Conservation (phyloP, 139 green algal species). For the Chlamydomonas urium region DNA sequence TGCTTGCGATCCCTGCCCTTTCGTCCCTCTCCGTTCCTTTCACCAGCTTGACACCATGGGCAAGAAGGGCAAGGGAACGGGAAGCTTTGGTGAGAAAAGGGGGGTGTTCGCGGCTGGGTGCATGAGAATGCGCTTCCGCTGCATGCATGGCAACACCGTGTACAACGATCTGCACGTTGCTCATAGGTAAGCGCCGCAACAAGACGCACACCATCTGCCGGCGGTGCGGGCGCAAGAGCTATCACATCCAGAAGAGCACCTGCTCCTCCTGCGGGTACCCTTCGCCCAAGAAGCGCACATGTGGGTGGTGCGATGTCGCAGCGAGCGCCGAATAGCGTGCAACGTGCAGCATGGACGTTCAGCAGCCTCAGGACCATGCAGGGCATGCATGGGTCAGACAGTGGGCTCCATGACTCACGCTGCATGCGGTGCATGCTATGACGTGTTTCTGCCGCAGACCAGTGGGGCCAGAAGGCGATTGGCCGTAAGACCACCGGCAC, state of each 20-base stretch:
- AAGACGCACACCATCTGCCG: constrained; percentile 97
- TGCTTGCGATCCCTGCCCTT: no score
- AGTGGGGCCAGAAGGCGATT: constrained; percentile 98
- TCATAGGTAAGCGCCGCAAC: constrained; percentile 86
- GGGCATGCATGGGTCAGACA: no score
- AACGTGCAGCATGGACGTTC: no score
- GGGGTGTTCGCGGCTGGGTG: no score
- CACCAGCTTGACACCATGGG: no score
- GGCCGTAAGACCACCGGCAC: constrained; percentile 96
- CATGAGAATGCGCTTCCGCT: not conserved
- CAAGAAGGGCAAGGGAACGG: constrained; percentile 93
- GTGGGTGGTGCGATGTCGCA: no score
- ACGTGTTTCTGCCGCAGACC: no score
- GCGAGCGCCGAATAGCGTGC: no score
- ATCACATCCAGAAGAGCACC: constrained; percentile 96
- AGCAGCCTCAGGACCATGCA: no score
- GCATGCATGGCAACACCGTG: not conserved
- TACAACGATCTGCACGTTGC: not conserved
- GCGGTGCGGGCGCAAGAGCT: constrained; percentile 81
- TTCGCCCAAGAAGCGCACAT: constrained; percentile 86
- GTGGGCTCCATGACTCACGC: no score
- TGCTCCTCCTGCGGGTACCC: constrained; percentile 94
- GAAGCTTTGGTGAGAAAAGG: constrained; percentile 83
- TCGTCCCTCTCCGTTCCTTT: no score
- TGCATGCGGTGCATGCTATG: no score